Evolutionary conservation across 768 basidiomycete species (phyloP), one percentile per base, ranked within the genome.

Genomic region (Mycena floridula): DNA sequence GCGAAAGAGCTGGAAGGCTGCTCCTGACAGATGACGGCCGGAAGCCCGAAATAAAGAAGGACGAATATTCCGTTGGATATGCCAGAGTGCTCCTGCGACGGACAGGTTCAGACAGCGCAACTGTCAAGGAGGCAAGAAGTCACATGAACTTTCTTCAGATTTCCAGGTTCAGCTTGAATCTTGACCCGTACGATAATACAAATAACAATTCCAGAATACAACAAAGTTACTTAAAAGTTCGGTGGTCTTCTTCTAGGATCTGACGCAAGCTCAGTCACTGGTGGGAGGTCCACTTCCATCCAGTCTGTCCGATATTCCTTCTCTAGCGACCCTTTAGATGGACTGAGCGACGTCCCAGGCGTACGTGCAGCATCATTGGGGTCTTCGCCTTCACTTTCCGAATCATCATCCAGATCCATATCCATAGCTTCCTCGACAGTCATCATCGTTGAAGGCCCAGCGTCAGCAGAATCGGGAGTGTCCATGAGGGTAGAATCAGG

Each of bases 381-480:
- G 13, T 46, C 56, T 20, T 66, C 67, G 23, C 60, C 57, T 15
- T 62, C 63, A 4, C 61, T 60, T 21, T 64, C 66, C 36, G 62
- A 64, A 7, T 59, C 63, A 3, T 65, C 63, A 1, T 60, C 60
- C 16, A 56, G 52, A 45, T 65, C 71, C 44, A 74, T 60, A 46
- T 69, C 72, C 68, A 73, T 72, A 2, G 64, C 65, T 42, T 70
- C 68, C 44, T 70, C 70, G 18, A 70, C 66, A 4, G 69, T 66
- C 63, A 71, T 62, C 44, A 55, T 56, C 61, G 37, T 50, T 54
- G 25, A 58, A 56, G 42, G 68, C 63, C 1, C 47, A 15, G 58
- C 70, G 36, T 67, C 70, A 23, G 53, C 56, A 20, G 64, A 71
- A 48, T 67, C 65, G 0, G 70, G 72, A 0, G 73, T 73, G 40